Conservation (phyloP, 345 rosid species). For the Linum tenue region DNA sequence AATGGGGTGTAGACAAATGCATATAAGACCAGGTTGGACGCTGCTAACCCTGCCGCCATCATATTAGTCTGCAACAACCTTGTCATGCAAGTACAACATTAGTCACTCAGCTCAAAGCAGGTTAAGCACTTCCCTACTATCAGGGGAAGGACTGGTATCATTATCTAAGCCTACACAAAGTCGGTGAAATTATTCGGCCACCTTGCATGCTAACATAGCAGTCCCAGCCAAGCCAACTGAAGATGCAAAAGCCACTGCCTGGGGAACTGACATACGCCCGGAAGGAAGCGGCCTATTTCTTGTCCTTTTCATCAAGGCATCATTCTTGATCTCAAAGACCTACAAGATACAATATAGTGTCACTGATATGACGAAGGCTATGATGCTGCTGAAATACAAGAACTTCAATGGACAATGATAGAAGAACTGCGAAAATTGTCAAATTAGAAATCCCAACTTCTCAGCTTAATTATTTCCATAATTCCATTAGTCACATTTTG, state of each 20-base stretch:
- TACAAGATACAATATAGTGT: slow-evolving; percentile 6
- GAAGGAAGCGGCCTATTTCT: slow-evolving; percentile 80
- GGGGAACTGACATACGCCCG: slow-evolving; percentile 53
- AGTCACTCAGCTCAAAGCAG: slow-evolving; percentile 17
- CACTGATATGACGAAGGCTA: neutral
- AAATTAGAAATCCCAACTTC: neutral
- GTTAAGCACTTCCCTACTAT: neutral
- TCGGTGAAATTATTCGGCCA: slow-evolving; percentile 21
- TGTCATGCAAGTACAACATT: slow-evolving; percentile 33
- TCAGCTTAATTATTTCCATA: neutral
- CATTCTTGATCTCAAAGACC: slow-evolving; percentile 81
- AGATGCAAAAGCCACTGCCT: slow-evolving; percentile 77
- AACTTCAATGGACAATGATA: neutral
- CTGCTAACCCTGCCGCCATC: slow-evolving; percentile 83
- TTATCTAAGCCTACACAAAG: slow-evolving; percentile 4
- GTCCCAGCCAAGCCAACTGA: slow-evolving; percentile 70
- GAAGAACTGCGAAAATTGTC: neutral
- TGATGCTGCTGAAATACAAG: neutral
- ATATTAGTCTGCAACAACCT: slow-evolving; percentile 90
- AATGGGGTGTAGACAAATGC: slow-evolving; percentile 76
- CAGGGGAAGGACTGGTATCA: neutral
- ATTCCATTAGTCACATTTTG: no score
- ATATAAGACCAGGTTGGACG: slow-evolving; percentile 64
- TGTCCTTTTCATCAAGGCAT: slow-evolving; percentile 92
- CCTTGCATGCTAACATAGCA: slow-evolving; percentile 70